phyloP scores from a whole-genome alignment of 768 basidiomycete species.

The Suillus clintonianus region DNA sequence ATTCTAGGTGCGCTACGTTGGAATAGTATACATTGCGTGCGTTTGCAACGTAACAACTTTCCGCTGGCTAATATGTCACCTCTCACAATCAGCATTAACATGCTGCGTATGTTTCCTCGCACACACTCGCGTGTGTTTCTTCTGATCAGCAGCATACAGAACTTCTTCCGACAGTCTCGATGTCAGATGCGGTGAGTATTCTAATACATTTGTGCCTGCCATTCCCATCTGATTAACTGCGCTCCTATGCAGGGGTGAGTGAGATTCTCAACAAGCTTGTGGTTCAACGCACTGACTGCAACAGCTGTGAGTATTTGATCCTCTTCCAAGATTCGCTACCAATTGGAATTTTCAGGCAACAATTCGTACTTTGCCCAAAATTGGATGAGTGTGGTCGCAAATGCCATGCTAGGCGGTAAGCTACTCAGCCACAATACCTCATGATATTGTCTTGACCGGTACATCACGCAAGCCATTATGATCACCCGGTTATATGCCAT shows the following conservation, averaged over 20 bases:
- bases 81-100: neutral
- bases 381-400: neutral
- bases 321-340: neutral
- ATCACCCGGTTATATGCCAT: neutral
- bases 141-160: neutral
- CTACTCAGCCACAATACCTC: neutral
- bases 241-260: neutral
- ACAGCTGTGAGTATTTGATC: neutral
- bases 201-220: neutral
- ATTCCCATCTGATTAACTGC: neutral
- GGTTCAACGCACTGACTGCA: neutral
- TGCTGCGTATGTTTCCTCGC: neutral
- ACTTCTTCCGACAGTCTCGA: neutral
- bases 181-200: neutral
- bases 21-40: neutral
- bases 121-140: neutral
- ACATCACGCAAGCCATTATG: neutral
- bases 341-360: neutral
- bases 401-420: neutral
- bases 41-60: neutral
- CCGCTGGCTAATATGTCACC: neutral
- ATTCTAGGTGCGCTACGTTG: neutral
- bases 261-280: neutral
- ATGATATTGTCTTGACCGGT: neutral
- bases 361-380: neutral